Conservation (phyloP, 441 rosid species). For the Isatis lusitanica region DNA sequence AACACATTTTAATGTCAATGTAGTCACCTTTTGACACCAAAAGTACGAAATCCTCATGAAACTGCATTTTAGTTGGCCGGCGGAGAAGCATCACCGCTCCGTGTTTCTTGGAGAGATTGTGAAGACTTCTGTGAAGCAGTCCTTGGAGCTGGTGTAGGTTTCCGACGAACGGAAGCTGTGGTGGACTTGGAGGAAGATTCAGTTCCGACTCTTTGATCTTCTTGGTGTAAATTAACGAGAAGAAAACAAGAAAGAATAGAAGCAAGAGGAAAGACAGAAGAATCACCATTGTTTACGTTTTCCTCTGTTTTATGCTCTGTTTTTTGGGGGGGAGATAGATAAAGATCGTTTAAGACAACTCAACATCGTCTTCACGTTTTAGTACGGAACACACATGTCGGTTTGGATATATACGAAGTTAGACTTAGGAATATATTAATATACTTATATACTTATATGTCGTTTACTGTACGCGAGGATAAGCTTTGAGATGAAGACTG, state of each 20-base stretch:
- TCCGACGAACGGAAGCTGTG: conserved; percentile 46
- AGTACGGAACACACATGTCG: background rate
- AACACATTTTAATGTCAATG: no score
- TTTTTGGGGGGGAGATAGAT: background rate
- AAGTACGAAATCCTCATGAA: no score
- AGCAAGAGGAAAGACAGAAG: conserved; percentile 5
- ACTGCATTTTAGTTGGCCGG: background rate
- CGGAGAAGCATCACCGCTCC: conserved; percentile 47
- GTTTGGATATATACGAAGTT: background rate
- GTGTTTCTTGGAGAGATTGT: conserved; percentile 39
- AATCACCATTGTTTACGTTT: background rate
- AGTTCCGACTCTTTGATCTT: background rate
- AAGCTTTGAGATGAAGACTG: background rate
- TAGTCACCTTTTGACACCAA: no score
- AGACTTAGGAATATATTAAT: background rate
- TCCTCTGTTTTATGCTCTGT: background rate
- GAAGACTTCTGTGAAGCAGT: conserved; percentile 33
- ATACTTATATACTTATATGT: background rate
- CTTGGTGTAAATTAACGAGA: background rate
- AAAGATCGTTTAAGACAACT: background rate
- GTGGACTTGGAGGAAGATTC: conserved; percentile 49
- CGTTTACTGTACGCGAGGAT: background rate
- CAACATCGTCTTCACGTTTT: background rate
- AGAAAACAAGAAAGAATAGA: background rate
- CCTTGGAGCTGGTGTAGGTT: conserved; percentile 44